Conservation (phyloP, 2,329 filamentous ascomycete species). For the Thelonectria blattea region DNA sequence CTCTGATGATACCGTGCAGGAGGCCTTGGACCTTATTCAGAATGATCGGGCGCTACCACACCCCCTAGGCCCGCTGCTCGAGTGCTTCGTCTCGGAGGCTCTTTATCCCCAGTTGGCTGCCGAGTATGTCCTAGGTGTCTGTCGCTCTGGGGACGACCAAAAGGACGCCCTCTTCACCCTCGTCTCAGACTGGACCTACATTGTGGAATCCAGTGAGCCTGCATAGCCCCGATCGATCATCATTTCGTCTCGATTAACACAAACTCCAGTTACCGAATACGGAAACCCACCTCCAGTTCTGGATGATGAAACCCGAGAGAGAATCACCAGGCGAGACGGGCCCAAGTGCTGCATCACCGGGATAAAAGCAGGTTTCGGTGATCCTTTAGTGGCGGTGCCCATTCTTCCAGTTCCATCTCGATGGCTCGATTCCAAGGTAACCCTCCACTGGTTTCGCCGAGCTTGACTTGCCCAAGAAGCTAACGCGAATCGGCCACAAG, state of each 20-base stretch:
- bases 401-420: slow-evolving; percentile 10
- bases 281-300: background rate
- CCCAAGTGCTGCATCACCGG: slow-evolving; percentile 24
- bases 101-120: slow-evolving; percentile 4
- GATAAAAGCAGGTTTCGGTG: background rate
- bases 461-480: background rate
- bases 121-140: slow-evolving; percentile 4
- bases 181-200: slow-evolving; percentile 36
- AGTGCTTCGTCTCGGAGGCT: slow-evolving; percentile 5
- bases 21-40: slow-evolving; percentile 7
- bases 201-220: slow-evolving; percentile 36
- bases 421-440: slow-evolving; percentile 16
- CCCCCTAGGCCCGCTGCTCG: background rate
- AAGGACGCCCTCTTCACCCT: background rate
- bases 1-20: background rate
- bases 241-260: background rate
- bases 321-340: slow-evolving; percentile 17
- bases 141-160: background rate
- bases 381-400: slow-evolving; percentile 14
- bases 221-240: background rate
- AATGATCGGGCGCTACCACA: slow-evolving; percentile 4
- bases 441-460: background rate
- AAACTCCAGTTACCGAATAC: background rate
- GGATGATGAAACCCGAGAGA: background rate
- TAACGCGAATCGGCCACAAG: background rate